Base-by-base conservation (phyloP, 192 early-diverging fungal genomes). In the Coemansia guatemalensis region DNA sequence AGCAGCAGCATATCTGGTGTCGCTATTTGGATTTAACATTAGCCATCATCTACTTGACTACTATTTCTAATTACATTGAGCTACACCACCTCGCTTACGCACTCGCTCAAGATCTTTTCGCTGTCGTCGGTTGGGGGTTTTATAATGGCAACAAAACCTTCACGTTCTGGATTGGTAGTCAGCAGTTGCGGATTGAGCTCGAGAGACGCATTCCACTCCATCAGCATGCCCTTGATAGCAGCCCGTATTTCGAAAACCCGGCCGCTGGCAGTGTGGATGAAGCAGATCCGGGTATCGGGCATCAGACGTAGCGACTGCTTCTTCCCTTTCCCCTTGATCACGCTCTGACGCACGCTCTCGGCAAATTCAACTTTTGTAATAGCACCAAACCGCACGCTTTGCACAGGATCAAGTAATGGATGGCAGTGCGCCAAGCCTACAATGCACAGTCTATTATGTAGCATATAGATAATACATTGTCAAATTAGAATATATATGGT, bases 21-120 rank as follows among this genome's bases (percentile, higher is more conserved):
- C 88, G 1, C 65, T 92, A 33, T 86, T 92, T 63, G 88, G 88
- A 8, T 83, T 89, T 75, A 95, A 93, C 74, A 68, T 95, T 24
- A 92, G 90, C 67, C 83, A 88, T 51, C 85, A 84, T 24, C 81
- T 93, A 21, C 73, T 93, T 50, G 82, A 76, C 49, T 79, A 86
- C 26, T 97, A 97, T 71, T 97, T 97, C 21, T 81, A 58, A 65
- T 33, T 3, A 26, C 9, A 14, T 60, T 61, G 23, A 61, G 51
- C 8, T 47, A n/a, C 7, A 57, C 47, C 35, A 58, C 32, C 5
- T 7, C 17, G 22, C 60, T 1, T 18, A 68, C 65, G 25, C 75
- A 78, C 14, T 64, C 75, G 54, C 60, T 60, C 7, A 78, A 33
- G 20, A 78, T 78, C 52, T 51, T 65, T 22, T 29, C 6, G 8